phyloP scores from a whole-genome alignment of 441 rosid genomes.

The Croton setiger region DNA sequence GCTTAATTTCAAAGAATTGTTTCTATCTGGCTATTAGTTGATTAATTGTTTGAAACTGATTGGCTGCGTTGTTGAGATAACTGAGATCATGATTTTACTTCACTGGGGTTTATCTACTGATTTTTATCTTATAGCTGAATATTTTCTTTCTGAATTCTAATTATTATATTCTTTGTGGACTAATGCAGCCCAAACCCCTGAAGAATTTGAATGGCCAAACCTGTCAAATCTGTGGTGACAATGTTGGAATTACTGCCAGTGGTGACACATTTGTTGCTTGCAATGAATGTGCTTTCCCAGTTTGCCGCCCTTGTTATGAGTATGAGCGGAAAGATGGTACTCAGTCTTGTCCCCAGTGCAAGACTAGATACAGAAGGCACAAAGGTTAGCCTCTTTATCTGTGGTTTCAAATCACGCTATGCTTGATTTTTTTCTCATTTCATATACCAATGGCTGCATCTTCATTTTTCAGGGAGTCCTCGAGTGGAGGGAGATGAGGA shows the following conservation, averaged over 20 bases:
- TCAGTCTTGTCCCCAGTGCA: constrained; percentile 93
- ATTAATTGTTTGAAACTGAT: background rate
- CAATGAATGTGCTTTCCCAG: constrained; percentile 95
- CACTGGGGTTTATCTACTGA: background rate
- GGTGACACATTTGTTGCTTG: constrained; percentile 89
- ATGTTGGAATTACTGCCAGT: constrained; percentile 52
- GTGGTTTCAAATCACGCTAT: background rate
- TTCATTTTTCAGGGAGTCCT: constrained; percentile 59
- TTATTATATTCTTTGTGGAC: constrained; percentile 18
- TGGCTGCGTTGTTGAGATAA: background rate
- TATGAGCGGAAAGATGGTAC: constrained; percentile 95
- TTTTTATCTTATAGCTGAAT: background rate
- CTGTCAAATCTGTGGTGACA: constrained; percentile 93
- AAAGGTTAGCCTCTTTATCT: constrained; percentile 49
- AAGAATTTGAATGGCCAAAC: constrained; percentile 63
- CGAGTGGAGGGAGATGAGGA: constrained; percentile 95
- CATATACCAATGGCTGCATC: background rate
- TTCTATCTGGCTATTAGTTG: background rate
- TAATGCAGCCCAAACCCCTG: constrained; percentile 79
- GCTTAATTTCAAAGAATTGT: background rate
- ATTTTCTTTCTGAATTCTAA: constrained; percentile 15
- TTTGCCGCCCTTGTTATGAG: constrained; percentile 93
- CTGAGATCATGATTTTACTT: constrained; percentile 7
- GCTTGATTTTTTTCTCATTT: background rate
- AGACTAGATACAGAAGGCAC: constrained; percentile 86